phyloP scores from a whole-genome alignment of 306 rosid species.

The Acacia melanoxylon region DNA sequence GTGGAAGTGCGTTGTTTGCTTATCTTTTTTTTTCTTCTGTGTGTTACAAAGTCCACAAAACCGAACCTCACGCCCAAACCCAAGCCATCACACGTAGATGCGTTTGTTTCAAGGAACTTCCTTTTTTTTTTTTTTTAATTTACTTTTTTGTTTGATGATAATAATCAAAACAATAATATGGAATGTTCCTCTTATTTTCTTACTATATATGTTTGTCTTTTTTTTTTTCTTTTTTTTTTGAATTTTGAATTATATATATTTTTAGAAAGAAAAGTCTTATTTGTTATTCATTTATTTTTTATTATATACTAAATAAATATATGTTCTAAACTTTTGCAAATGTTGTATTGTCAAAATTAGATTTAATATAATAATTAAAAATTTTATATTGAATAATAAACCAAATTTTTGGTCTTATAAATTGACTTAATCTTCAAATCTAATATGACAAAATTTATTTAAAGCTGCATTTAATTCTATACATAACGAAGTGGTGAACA shows the following conservation, averaged over 20 bases:
- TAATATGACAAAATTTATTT: neutral
- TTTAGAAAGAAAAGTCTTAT: neutral
- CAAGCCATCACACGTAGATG: slow-evolving; percentile 27
- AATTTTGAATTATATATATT: neutral
- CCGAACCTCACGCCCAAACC: slow-evolving; percentile 51
- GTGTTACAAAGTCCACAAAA: slow-evolving; percentile 47
- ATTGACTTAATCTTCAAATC: neutral
- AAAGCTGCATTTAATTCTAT: neutral
- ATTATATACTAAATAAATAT: neutral
- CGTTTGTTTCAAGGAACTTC: slow-evolving; percentile 48
- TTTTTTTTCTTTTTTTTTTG: neutral
- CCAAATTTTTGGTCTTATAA: neutral
- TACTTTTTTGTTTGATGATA: neutral
- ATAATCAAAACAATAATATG: neutral
- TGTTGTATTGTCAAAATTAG: neutral
- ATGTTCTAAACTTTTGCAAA: neutral
- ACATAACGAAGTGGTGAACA: neutral
- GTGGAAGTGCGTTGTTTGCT: slow-evolving; percentile 34
- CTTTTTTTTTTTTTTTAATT: neutral
- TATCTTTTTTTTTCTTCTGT: slow-evolving; percentile 1
- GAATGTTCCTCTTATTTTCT: neutral
- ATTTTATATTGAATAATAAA: neutral
- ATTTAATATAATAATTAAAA: neutral
- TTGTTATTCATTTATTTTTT: neutral
- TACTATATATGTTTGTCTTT: neutral